A percentile compares a stretch with the other conserved stretches of the same genome.
These are phyloP conservation scores for Plantago ovata DNA, from an alignment of 257 asterid genomes.

Conservation along the genomic window DNA sequence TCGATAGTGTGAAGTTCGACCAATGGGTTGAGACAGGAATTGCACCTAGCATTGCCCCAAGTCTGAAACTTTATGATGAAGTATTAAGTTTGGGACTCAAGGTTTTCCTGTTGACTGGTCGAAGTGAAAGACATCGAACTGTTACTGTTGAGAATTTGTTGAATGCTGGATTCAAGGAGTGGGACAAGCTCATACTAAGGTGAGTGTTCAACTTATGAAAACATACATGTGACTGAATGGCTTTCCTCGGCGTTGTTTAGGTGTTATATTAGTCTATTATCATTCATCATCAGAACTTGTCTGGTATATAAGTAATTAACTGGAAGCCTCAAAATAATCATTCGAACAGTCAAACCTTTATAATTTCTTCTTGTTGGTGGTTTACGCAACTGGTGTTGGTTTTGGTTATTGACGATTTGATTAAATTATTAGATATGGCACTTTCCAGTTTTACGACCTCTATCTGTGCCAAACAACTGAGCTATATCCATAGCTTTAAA, in stretches of 20 bases:
- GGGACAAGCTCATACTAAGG: slow-evolving; percentile 83
- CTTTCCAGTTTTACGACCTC: too few species aligned
- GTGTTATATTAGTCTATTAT: too few species aligned
- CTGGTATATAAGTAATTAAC: too few species aligned
- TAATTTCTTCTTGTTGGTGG: too few species aligned
- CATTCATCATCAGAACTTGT: too few species aligned
- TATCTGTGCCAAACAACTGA: too few species aligned
- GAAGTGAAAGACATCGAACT: slow-evolving; percentile 51
- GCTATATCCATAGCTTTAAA: too few species aligned
- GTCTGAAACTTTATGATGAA: slow-evolving; percentile 44
- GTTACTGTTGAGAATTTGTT: slow-evolving; percentile 55
- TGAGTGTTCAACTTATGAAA: slow-evolving; percentile 13
- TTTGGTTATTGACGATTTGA: too few species aligned
- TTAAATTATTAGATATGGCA: too few species aligned
- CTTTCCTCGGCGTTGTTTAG: background rate
- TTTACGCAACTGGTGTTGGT: too few species aligned
- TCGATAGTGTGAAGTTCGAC: slow-evolving; percentile 54
- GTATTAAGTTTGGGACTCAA: slow-evolving; percentile 43
- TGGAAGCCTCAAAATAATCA: too few species aligned
- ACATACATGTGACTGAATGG: background rate
- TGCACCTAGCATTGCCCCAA: slow-evolving; percentile 44
- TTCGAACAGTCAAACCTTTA: too few species aligned
- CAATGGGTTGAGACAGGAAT: slow-evolving; percentile 76
- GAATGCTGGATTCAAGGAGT: slow-evolving; percentile 59
- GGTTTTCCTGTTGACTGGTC: slow-evolving; percentile 59